Conservation (phyloP, 805 yeast species). For the Wickerhamomyces tratensis region DNA sequence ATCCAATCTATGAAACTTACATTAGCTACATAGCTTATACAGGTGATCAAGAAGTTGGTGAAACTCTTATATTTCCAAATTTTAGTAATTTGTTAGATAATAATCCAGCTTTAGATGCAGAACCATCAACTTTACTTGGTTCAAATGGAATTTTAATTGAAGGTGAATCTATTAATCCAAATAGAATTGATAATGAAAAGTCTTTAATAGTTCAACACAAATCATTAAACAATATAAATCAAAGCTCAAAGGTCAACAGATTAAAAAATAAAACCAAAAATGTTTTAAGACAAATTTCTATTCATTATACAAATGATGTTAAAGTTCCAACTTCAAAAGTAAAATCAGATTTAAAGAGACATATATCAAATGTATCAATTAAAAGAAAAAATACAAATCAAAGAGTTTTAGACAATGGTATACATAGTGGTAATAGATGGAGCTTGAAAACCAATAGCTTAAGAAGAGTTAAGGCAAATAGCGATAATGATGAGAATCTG, state of each 20-base stretch:
- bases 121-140: neutral
- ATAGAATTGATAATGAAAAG: no score
- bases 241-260: slow-evolving; percentile 3
- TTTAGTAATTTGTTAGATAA: neutral
- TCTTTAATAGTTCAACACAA: no score
- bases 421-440: neutral
- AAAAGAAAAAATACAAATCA: neutral
- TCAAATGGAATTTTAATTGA: neutral
- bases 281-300: slow-evolving; percentile 5
- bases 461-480: no score
- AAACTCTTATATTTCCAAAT: no score
- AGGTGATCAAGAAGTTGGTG: neutral
- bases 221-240: no score
- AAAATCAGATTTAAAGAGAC: neutral
- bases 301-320: neutral
- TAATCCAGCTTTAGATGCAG: neutral
- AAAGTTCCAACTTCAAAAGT: neutral
- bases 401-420: neutral
- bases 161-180: neutral
- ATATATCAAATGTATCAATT: neutral
- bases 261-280: slow-evolving; percentile 5
- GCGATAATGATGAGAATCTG: neutral
- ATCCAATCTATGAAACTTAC: slow-evolving; percentile 6
- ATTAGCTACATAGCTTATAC: slow-evolving; percentile 3
- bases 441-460: neutral